phyloP scores from a whole-genome alignment of 1,284 basidiomycete genomes.

The Meira nashicola region DNA sequence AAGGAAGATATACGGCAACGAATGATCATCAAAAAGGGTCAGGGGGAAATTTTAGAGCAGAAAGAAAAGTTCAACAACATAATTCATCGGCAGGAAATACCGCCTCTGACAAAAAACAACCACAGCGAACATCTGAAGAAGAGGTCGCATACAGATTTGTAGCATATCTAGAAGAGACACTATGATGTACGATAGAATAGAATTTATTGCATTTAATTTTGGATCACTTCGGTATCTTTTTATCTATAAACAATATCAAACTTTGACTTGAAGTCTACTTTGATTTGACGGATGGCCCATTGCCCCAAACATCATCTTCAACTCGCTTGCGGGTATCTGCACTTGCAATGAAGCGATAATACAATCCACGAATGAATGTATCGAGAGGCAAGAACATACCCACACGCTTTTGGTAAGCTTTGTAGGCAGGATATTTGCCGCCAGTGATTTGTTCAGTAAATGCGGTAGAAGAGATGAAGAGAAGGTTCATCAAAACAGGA shows the following conservation, averaged over 20 bases:
- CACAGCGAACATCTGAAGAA: conserved; percentile 12
- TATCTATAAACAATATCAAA: neutral
- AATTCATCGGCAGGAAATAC: neutral
- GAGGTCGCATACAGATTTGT: conserved; percentile 15
- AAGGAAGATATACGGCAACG: conserved; percentile 15
- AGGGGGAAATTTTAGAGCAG: neutral
- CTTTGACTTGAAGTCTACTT: neutral
- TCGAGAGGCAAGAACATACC: conserved; percentile 68
- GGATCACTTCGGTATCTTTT: neutral
- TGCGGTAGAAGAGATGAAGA: conserved; percentile 56
- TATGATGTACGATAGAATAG: conserved; percentile 1
- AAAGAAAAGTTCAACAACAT: conserved; percentile 1
- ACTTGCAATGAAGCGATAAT: conserved; percentile 30
- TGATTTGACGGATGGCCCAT: neutral
- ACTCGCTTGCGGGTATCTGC: conserved; percentile 23
- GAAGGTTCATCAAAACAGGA: conserved; percentile 39
- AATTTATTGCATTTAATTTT: neutral
- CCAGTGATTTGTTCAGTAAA: conserved; percentile 75
- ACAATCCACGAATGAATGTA: conserved; percentile 56
- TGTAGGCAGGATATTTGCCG: conserved; percentile 73
- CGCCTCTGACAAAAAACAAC: neutral
- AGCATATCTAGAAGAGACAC: conserved; percentile 14
- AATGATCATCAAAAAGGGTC: conserved; percentile 7
- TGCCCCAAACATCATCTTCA: conserved; percentile 40
- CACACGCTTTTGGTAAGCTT: conserved; percentile 70